Evolutionary conservation across 768 basidiomycete genomes (phyloP).

Genomic region (Cyclocybe cylindracea): DNA sequence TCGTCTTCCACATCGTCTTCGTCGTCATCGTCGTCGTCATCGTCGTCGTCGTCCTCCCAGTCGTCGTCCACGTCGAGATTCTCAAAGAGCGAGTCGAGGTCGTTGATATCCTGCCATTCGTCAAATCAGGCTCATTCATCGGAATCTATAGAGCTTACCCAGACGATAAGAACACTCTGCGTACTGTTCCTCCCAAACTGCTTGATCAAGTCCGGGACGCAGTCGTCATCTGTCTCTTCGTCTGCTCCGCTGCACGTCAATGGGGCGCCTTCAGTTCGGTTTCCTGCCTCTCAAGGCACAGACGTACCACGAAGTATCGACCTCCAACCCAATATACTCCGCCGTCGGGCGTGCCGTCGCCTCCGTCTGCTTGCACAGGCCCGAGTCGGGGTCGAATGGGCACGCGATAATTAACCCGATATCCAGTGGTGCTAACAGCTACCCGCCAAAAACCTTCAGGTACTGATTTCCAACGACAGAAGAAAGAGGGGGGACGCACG

Average conservation of each 20-base stretch:
- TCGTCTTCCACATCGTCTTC: constrained; percentile 17
- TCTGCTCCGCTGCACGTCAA: constrained; percentile 15
- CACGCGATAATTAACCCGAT: constrained; percentile 24
- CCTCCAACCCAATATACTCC: constrained; percentile 16
- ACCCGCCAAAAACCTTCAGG: background rate
- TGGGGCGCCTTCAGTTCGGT: no score
- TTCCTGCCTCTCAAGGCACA: background rate
- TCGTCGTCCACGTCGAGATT: constrained; percentile 21
- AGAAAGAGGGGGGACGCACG: background rate
- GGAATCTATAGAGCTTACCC: constrained; percentile 25
- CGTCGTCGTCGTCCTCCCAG: constrained; percentile 18
- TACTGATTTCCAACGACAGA: background rate
- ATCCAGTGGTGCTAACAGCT: constrained; percentile 16
- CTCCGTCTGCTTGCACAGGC: constrained; percentile 17
- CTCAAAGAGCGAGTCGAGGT: constrained; percentile 20
- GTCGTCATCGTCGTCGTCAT: constrained; percentile 12
- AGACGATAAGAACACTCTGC: constrained; percentile 21
- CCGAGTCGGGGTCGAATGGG: constrained; percentile 20
- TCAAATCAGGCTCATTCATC: no score
- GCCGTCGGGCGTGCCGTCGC: constrained; percentile 22
- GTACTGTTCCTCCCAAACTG: constrained; percentile 22
- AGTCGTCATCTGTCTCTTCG: constrained; percentile 23
- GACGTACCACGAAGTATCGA: constrained; percentile 21
- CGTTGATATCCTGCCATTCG: constrained; percentile 19
- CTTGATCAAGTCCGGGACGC: constrained; percentile 19